phyloP scores from a whole-genome alignment of 2,329 filamentous ascomycete species.

The Penicillium psychrosexuale region DNA sequence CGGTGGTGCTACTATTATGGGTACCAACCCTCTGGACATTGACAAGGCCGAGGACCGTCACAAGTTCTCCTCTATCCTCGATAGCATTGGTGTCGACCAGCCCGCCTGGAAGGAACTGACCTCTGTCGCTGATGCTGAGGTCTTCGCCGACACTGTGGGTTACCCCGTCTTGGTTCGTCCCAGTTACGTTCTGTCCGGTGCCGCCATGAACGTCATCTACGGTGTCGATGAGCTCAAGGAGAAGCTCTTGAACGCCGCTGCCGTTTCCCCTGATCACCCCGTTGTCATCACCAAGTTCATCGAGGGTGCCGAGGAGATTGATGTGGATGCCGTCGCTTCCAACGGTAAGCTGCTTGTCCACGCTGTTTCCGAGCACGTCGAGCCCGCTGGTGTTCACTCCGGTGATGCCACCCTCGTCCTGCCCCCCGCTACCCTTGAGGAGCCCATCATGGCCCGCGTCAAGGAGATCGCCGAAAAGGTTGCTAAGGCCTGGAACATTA shows the following conservation, averaged over 20 bases:
- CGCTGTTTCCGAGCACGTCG: constrained; percentile 91
- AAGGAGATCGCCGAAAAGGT: constrained; percentile 97
- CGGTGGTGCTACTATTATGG: constrained; percentile 84
- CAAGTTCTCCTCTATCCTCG: constrained; percentile 96
- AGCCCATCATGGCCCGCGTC: constrained; percentile 73
- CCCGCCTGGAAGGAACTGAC: constrained; percentile 97
- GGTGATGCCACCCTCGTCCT: constrained; percentile 94
- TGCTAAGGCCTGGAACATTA: constrained; percentile 94
- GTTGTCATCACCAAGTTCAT: constrained; percentile 99
- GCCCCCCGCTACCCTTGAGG: constrained; percentile 76
- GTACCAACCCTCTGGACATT: constrained; percentile 89
- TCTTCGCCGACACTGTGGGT: constrained; percentile 77
- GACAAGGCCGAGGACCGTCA: constrained; percentile 97
- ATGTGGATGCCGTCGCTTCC: constrained; percentile 88
- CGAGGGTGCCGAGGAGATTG: constrained; percentile 92
- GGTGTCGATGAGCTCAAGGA: constrained; percentile 86
- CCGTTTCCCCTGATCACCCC: constrained; percentile 91
- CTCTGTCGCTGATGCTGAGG: constrained; percentile 80
- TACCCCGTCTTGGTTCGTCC: constrained; percentile 96
- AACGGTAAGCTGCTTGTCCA: constrained; percentile 84
- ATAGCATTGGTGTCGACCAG: constrained; percentile 95
- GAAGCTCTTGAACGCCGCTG: constrained; percentile 85
- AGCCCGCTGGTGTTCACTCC: constrained; percentile 96
- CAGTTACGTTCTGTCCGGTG: constrained; percentile 92
- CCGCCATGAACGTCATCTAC: constrained; percentile 96